Percentiles rank a stretch among this genome's conserved stretches.
phyloP scores from a whole-genome alignment of 2,329 filamentous ascomycete genomes.

The Monosporascus sp. region DNA sequence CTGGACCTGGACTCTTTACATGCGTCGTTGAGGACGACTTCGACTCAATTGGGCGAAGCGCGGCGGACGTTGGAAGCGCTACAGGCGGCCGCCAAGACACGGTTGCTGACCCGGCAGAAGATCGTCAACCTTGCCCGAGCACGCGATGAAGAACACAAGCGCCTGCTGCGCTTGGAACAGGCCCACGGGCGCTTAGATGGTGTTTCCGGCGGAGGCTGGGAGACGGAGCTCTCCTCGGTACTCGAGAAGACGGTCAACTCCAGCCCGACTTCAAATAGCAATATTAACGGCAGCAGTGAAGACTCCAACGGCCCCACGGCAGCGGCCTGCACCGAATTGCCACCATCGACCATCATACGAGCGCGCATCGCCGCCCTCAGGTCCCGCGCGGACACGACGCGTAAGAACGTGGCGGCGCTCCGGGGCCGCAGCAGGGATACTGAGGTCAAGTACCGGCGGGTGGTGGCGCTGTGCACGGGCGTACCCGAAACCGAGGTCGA shows the following conservation, averaged over 20 bases:
- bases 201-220: slow-evolving; percentile 41
- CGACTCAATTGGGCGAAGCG: slow-evolving; percentile 71
- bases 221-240: slow-evolving; percentile 47
- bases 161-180: slow-evolving; percentile 43
- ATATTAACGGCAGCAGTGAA: slow-evolving; percentile 25
- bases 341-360: slow-evolving; percentile 56
- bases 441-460: slow-evolving; percentile 80
- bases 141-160: slow-evolving; percentile 62
- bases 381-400: slow-evolving; percentile 61
- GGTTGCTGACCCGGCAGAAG: slow-evolving; percentile 63
- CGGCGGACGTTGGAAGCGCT: slow-evolving; percentile 68
- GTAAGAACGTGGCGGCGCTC: slow-evolving; percentile 63
- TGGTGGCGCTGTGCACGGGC: slow-evolving; percentile 81
- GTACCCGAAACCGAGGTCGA: slow-evolving; percentile 78
- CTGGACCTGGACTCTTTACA: slow-evolving; percentile 78
- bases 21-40: slow-evolving; percentile 72
- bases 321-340: slow-evolving; percentile 43
- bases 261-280: background rate
- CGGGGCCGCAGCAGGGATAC: slow-evolving; percentile 77
- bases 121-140: slow-evolving; percentile 74
- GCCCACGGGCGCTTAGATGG: slow-evolving; percentile 37
- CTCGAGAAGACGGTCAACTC: slow-evolving; percentile 26
- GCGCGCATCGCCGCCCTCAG: slow-evolving; percentile 68
- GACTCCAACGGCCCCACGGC: slow-evolving; percentile 28
- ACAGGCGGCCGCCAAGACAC: slow-evolving; percentile 59